Percentiles rank a stretch among this genome's conserved stretches.
Conservation (phyloP, 345 rosid species). For the Sapria himalayana region DNA sequence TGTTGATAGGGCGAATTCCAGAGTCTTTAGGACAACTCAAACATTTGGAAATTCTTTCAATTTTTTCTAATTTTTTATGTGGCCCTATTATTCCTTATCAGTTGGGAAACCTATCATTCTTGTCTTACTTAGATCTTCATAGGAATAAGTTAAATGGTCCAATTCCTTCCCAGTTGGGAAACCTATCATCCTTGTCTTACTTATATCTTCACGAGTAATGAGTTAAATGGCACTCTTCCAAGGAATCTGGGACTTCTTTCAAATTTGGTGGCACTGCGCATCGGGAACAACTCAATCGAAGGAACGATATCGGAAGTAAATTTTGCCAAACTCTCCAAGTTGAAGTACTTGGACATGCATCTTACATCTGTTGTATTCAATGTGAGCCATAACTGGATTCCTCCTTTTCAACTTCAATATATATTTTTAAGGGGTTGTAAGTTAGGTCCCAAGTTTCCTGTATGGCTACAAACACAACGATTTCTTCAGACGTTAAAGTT, state of each 20-base stretch:
- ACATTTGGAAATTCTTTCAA: no score
- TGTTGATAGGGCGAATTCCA: no score
- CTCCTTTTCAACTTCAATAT: not conserved
- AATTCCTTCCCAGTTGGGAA: no score
- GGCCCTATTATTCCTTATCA: no score
- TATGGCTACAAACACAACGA: constrained; percentile 1
- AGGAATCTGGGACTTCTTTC: constrained; percentile 9
- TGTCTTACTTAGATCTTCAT: not conserved
- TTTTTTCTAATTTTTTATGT: no score
- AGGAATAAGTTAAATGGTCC: no score
- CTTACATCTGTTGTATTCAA: not conserved
- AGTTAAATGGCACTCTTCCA: constrained; percentile 10
- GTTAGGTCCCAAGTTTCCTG: constrained; percentile 7
- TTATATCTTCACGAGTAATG: constrained; percentile 1
- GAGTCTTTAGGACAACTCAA: no score
- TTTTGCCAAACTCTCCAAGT: constrained; percentile 1
- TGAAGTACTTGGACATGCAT: not conserved
- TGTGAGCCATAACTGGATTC: not conserved
- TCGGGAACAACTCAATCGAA: constrained; percentile 6
- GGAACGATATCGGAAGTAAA: constrained; percentile 6
- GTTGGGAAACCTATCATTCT: constrained; percentile 1
- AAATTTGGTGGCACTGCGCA: not conserved
- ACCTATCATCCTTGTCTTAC: not conserved
- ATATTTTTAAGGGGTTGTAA: constrained; percentile 1
- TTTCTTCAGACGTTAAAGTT: not conserved